Conservation (phyloP, 164 flowering plant species). For the Brasenia schreberi region DNA sequence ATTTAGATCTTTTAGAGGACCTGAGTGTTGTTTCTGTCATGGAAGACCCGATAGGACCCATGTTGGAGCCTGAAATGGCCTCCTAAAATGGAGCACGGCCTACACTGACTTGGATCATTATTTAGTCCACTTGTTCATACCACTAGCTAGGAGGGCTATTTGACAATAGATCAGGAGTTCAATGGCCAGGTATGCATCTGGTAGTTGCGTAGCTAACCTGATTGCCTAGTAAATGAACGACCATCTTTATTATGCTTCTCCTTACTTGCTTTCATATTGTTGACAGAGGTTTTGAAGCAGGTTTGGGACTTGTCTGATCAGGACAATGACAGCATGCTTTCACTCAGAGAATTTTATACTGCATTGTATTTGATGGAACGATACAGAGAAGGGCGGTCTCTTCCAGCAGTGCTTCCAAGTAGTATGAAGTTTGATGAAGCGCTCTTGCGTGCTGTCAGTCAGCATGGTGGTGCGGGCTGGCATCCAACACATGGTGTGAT, state of each 20-base stretch:
- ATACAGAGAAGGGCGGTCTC: slow-evolving; percentile 81
- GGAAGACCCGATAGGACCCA: too few relatives aligned
- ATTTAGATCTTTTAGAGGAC: too few relatives aligned
- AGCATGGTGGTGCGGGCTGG: slow-evolving; percentile 47
- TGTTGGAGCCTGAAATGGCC: too few relatives aligned
- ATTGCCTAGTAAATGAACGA: not conserved
- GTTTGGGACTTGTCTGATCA: slow-evolving; percentile 99
- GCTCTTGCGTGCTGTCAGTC: slow-evolving; percentile 34
- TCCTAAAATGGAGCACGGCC: too few relatives aligned
- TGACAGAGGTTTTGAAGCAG: slow-evolving; percentile 88
- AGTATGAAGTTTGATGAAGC: slow-evolving; percentile 55
- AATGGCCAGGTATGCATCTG: too few relatives aligned
- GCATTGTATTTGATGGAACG: slow-evolving; percentile 95
- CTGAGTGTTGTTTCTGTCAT: too few relatives aligned
- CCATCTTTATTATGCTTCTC: slow-evolving; percentile 6
- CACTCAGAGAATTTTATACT: slow-evolving; percentile 79
- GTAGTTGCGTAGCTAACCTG: too few relatives aligned
- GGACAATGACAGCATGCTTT: slow-evolving; percentile 93
- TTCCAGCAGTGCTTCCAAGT: slow-evolving; percentile 65
- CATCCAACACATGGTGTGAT: slow-evolving; percentile 45
- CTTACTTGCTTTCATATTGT: not conserved
- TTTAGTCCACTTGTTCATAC: too few relatives aligned
- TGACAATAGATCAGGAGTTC: too few relatives aligned
- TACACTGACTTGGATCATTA: too few relatives aligned
- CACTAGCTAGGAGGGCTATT: too few relatives aligned